phyloP scores from a whole-genome alignment of 192 early-diverging fungal species.

The Pilaira anomala region DNA sequence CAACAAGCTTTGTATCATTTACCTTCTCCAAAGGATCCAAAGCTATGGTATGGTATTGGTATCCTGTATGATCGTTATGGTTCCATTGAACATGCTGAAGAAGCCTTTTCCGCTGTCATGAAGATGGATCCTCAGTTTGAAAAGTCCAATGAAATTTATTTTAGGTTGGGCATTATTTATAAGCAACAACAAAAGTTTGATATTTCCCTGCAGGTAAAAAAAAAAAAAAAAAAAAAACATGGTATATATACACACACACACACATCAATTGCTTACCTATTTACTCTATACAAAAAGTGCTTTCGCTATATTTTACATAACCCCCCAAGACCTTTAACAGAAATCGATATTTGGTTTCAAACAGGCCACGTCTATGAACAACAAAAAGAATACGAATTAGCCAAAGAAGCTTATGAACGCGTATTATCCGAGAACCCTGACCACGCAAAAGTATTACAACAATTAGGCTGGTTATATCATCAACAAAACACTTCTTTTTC shows the following conservation, averaged over 20 bases:
- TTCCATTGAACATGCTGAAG: conserved; percentile 95
- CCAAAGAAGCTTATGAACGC: conserved; percentile 89
- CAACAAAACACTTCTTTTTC: conserved; percentile 77
- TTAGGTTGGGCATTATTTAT: conserved; percentile 96
- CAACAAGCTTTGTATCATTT: conserved; percentile 93
- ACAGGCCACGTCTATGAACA: conserved; percentile 96
- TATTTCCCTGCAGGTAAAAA: conserved; percentile 60
- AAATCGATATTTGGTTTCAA: conserved; percentile 96
- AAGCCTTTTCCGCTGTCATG: conserved; percentile 95
- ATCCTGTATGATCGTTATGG: conserved; percentile 97
- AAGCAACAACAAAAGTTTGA: conserved; percentile 84
- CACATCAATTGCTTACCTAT: not conserved
- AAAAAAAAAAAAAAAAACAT: too few species aligned
- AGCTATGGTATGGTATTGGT: conserved; percentile 98
- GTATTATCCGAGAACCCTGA: conserved; percentile 86
- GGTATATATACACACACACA: not conserved
- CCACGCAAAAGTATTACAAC: conserved; percentile 93
- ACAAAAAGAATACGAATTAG: conserved; percentile 76
- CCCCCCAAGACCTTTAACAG: conserved; percentile 88
- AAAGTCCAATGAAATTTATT: conserved; percentile 97
- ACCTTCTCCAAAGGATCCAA: conserved; percentile 91
- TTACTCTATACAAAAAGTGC: conserved; percentile 58
- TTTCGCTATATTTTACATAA: conserved; percentile 85
- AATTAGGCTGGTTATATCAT: conserved; percentile 94
- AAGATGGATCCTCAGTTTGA: conserved; percentile 95